Percentiles rank a stretch among this genome's conserved stretches.
phyloP scores from a whole-genome alignment of 192 early-diverging fungal genomes.

The Ramicandelaber brevisporus region DNA sequence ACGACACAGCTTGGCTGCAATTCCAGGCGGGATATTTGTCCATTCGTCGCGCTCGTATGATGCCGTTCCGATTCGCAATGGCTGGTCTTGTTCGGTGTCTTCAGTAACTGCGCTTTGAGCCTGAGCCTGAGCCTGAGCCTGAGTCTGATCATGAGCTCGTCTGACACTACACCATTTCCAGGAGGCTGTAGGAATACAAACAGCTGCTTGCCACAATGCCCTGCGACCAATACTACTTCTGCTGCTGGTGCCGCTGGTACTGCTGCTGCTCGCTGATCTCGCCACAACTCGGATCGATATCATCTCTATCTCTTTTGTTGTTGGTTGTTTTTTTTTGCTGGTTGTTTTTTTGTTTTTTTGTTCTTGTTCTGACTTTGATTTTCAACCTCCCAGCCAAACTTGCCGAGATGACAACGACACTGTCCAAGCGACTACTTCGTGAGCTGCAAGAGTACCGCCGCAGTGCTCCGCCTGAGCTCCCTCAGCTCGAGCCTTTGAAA shows the following conservation, averaged over 20 bases:
- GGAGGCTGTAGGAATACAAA: too few relatives aligned
- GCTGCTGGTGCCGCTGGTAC: too few relatives aligned
- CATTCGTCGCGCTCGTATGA: constrained; percentile 24
- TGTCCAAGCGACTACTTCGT: constrained; percentile 22
- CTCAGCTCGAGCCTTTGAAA: constrained; percentile 7
- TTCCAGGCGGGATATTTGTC: constrained; percentile 53
- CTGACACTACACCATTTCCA: too few relatives aligned
- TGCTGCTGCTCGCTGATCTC: too few relatives aligned
- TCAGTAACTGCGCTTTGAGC: too few relatives aligned
- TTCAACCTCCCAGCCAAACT: background rate
- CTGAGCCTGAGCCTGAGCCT: too few relatives aligned
- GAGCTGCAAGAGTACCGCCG: constrained; percentile 22
- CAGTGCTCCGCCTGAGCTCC: constrained; percentile 7
- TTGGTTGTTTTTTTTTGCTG: background rate
- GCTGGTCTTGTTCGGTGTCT: too few relatives aligned
- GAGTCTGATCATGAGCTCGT: too few relatives aligned
- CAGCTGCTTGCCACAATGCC: too few relatives aligned
- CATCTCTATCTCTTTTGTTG: background rate
- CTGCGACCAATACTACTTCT: too few relatives aligned
- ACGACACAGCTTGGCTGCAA: constrained; percentile 47
- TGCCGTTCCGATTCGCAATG: too few relatives aligned
- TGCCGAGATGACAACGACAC: constrained; percentile 8
- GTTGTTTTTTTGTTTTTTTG: background rate
- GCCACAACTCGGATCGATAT: too few relatives aligned
- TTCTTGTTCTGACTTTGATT: background rate